These are phyloP conservation scores for Aspergillus japonicus DNA, from an alignment of 2,329 filamentous ascomycete species.

Conservation along the genomic window DNA sequence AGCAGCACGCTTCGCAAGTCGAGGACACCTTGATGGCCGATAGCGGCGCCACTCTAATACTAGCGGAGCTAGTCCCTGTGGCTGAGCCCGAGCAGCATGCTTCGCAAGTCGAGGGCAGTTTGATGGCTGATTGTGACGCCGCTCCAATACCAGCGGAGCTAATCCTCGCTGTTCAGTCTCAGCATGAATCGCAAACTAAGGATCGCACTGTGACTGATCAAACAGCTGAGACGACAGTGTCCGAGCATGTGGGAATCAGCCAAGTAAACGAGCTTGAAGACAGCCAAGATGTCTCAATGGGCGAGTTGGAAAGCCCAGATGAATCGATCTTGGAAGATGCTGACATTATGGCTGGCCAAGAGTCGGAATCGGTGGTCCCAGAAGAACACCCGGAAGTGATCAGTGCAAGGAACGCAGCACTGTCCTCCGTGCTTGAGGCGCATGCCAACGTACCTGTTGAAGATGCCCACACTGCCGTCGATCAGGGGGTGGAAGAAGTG, in stretches of 20 bases:
- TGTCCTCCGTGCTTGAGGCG: too few species aligned
- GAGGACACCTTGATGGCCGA: not conserved
- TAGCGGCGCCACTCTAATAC: not conserved
- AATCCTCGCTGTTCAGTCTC: not conserved
- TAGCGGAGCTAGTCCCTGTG: not conserved
- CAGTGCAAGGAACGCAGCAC: too few species aligned
- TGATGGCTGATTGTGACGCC: not conserved
- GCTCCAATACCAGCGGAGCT: not conserved
- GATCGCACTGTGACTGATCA: not conserved
- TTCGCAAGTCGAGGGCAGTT: not conserved
- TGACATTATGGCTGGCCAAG: not conserved
- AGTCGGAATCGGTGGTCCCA: not conserved
- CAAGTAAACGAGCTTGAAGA: not conserved
- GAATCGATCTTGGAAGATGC: not conserved
- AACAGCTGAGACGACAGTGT: not conserved
- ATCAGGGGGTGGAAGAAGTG: too few species aligned
- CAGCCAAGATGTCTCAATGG: not conserved
- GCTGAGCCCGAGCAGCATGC: not conserved
- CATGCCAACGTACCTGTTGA: too few species aligned
- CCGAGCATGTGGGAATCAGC: not conserved
- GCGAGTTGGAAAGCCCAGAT: not conserved
- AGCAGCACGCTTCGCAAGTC: not conserved
- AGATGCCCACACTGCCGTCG: too few species aligned
- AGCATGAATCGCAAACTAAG: not conserved
- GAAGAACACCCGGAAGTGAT: too few species aligned